Percentiles rank a stretch among this genome's conserved stretches.
Conservation (phyloP, 805 yeast genomes). For the Blastobotrys americana region DNA sequence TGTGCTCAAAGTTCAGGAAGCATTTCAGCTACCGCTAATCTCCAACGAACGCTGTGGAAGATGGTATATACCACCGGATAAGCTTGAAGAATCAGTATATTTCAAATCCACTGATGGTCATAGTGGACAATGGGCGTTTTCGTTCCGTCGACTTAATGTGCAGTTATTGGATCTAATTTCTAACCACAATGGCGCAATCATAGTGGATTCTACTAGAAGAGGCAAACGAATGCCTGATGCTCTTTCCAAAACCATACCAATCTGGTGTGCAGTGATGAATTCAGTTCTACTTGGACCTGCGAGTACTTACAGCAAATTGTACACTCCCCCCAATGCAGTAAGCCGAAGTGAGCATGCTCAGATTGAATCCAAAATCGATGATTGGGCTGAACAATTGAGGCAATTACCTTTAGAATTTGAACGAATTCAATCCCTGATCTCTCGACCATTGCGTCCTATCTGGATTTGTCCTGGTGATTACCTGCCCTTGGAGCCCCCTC, state of each 20-base stretch:
- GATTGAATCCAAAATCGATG: conserved; percentile 43
- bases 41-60: conserved; percentile 84
- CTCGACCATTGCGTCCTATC: conserved; percentile 53
- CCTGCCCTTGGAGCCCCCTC: conserved; percentile 33
- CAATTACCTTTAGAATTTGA: conserved; percentile 37
- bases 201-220: conserved; percentile 79
- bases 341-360: conserved; percentile 49
- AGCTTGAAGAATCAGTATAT: conserved; percentile 46
- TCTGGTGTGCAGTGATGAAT: conserved; percentile 83
- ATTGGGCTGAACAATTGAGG: conserved; percentile 40
- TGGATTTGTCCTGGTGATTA: conserved; percentile 59
- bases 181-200: conserved; percentile 41
- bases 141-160: conserved; percentile 63
- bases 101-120: conserved; percentile 94
- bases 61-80: conserved; percentile 62
- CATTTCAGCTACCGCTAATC: conserved; percentile 31
- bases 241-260: conserved; percentile 76
- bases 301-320: conserved; percentile 22
- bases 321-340: conserved; percentile 47
- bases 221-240: conserved; percentile 87
- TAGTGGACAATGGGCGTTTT: conserved; percentile 70
- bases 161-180: conserved; percentile 52
- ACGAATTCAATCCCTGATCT: conserved; percentile 21
- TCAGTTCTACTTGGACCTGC: conserved; percentile 38
- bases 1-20: conserved; percentile 36